Conservation (phyloP, 768 basidiomycete genomes). For the Thelephora ganbajun region DNA sequence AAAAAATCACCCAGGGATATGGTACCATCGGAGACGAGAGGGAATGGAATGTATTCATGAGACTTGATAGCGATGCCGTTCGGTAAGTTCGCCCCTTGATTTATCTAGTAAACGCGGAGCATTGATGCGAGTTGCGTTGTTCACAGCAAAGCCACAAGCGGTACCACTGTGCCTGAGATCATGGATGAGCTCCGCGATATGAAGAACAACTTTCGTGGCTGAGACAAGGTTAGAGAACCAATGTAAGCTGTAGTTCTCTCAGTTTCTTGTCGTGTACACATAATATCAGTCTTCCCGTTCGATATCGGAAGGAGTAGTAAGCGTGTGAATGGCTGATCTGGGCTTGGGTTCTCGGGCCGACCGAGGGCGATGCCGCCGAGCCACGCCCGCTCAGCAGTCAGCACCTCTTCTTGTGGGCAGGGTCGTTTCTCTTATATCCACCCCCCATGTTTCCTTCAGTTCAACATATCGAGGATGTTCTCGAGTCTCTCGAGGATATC, state of each 20-base stretch:
- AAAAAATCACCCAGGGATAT: constrained; percentile 59
- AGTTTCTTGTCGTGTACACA: background rate
- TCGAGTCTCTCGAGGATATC: constrained; percentile 49
- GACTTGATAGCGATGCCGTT: constrained; percentile 47
- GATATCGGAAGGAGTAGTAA: no score
- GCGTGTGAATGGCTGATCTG: no score
- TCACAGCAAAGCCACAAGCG: constrained; percentile 34
- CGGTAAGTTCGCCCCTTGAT: constrained; percentile 30
- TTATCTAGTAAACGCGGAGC: background rate
- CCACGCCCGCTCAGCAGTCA: no score
- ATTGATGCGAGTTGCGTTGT: background rate
- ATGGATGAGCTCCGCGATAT: constrained; percentile 66
- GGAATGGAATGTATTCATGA: constrained; percentile 93
- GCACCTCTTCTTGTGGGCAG: no score
- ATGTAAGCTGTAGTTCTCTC: background rate
- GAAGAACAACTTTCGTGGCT: constrained; percentile 79
- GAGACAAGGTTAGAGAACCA: constrained; percentile 12
- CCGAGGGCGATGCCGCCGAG: no score
- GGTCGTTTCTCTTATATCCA: background rate
- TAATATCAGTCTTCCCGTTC: background rate
- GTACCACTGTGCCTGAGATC: constrained; percentile 34
- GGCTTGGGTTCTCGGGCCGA: no score
- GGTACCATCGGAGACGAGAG: constrained; percentile 91
- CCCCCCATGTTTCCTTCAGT: constrained; percentile 17
- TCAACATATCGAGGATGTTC: constrained; percentile 60